Evolutionary conservation across 192 early-diverging fungal species (phyloP).

Genomic region (Entomortierella lignicola): DNA sequence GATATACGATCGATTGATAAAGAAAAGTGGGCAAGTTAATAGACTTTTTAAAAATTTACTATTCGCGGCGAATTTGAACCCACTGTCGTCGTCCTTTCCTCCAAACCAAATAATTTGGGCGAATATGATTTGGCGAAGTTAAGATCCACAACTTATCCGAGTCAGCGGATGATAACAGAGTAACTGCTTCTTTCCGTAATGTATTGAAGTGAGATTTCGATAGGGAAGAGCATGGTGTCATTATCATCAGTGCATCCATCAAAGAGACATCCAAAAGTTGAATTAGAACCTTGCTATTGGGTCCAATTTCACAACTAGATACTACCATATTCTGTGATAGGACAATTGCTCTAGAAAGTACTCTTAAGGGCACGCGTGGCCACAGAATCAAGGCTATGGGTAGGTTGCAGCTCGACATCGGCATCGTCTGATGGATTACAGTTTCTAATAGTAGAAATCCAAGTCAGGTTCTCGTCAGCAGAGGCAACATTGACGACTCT

Average conservation of each 20-base stretch:
- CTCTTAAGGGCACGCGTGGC: too few species aligned
- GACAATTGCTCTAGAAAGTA: too few species aligned
- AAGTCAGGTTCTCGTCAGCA: constrained; percentile 3
- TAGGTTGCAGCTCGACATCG: constrained; percentile 1
- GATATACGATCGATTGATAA: too few species aligned
- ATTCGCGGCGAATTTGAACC: too few species aligned
- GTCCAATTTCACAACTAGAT: not conserved
- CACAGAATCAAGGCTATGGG: not conserved
- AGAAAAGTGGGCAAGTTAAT: too few species aligned
- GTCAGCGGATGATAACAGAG: constrained; percentile 18
- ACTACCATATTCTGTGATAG: not conserved
- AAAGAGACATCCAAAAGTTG: constrained; percentile 24
- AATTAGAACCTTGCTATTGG: constrained; percentile 17
- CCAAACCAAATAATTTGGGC: too few species aligned
- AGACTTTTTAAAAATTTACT: too few species aligned
- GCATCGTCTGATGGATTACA: constrained; percentile 20
- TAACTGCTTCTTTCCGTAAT: constrained; percentile 9
- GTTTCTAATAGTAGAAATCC: constrained; percentile 17
- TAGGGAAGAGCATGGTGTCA: constrained; percentile 7
- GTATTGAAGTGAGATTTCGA: constrained; percentile 12
- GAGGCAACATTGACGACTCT: constrained; percentile 8
- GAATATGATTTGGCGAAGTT: constrained; percentile 1
- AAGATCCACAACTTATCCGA: constrained; percentile 4
- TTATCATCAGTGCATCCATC: constrained; percentile 12
- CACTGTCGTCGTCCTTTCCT: too few species aligned